phyloP scores from a whole-genome alignment of 2,329 filamentous ascomycete genomes.

The Cladosporium sp. region DNA sequence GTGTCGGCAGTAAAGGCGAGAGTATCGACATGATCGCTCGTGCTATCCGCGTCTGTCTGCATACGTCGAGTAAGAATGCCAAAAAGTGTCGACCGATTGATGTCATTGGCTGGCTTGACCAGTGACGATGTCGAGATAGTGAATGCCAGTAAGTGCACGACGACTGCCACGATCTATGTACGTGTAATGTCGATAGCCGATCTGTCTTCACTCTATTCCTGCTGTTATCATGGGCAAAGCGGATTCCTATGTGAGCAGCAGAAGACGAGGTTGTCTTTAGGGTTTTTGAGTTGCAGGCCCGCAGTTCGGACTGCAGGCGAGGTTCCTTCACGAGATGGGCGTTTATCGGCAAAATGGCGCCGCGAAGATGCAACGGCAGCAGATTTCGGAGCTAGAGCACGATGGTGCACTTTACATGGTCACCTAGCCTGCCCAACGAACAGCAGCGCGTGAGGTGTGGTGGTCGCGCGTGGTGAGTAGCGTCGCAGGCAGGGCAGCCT shows the following conservation, averaged over 20 bases:
- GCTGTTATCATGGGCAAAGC: background rate
- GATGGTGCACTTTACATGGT: conserved; percentile 6
- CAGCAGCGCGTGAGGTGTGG: background rate
- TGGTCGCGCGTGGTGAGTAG: background rate
- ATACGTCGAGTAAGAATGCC: conserved; percentile 18
- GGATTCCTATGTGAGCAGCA: background rate
- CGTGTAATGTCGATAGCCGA: background rate
- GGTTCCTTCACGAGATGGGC: conserved; percentile 3
- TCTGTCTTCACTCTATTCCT: background rate
- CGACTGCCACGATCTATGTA: background rate
- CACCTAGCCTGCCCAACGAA: conserved; percentile 2
- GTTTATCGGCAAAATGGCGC: background rate
- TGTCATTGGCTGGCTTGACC: conserved; percentile 6
- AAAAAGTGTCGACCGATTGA: conserved; percentile 5
- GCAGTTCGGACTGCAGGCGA: background rate
- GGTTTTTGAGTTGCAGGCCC: conserved; percentile 11
- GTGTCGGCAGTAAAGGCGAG: conserved; percentile 33
- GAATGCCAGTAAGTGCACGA: background rate
- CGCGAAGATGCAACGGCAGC: conserved; percentile 10
- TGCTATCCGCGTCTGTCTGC: conserved; percentile 19
- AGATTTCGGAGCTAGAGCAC: background rate
- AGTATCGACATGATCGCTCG: conserved; percentile 23
- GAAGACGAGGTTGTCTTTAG: conserved; percentile 8
- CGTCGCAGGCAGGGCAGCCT: conserved; percentile 1
- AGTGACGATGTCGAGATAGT: background rate